Base-by-base conservation (phyloP, 1,139 yeast genomes). In the Scheffersomyces stambukii region DNA sequence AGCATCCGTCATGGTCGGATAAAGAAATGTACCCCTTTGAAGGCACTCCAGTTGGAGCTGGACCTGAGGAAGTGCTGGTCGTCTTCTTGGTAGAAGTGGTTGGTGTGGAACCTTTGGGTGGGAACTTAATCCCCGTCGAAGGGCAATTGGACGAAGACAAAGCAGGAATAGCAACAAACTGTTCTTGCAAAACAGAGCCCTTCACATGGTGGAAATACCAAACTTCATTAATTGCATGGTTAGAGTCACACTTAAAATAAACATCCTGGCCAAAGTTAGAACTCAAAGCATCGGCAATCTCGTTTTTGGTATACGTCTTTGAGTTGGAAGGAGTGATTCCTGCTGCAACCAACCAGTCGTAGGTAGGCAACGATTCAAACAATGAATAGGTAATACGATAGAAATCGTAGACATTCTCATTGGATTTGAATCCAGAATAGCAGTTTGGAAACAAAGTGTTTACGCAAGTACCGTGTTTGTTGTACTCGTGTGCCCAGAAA, bases 401-500 rank as follows among this genome's bases (percentile, higher is more conserved):
- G 54, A 79, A 91, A 54, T 89, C 96, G 37, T 81, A 81, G 8
- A 85, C 86, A 42, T 86, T 77, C 48, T 73, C 70, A 45, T 75
- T 56, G 6, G 37, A 24, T 19, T 36, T 29, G 16, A 39, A 38
- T 12, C 36, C 35, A 4, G 30, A 15, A 51, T 85, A 86, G 50
- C 97, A 91, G 2, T 52, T 42, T 3, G 95, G 86, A 31, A 71
- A 71, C 29, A 89, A 64, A 0, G 96, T 88, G 21, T 78, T 73
- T 61, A 89, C 77, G 55, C 97, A 91, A 1, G 96, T 88, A 4
- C 91, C 97, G 50, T 91, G 98, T 55, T 91, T 91, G 61, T 89
- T 89, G 67, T 75, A 91, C 57, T 91, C 98, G 54, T 91, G 97
- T 16, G 76, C 68, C 97, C 98, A 91, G 32, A 91, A 64, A 13